Conservation (phyloP, 306 rosid species). For the Abrus pulchellus region DNA sequence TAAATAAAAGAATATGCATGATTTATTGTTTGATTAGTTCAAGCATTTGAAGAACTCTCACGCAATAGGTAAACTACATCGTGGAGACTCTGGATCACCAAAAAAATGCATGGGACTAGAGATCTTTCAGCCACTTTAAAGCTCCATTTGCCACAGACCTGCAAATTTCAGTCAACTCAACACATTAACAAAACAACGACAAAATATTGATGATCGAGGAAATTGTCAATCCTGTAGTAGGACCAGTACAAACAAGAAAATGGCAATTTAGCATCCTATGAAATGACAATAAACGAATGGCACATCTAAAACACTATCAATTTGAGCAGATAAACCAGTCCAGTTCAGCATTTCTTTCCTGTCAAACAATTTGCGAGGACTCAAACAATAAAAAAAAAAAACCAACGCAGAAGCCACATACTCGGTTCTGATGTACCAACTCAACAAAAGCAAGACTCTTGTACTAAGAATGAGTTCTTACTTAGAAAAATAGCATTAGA, state of each 20-base stretch:
- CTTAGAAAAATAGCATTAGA: constrained; percentile 18
- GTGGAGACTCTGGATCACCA: constrained; percentile 39
- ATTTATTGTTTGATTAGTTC: constrained; percentile 46
- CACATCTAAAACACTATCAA: constrained; percentile 19
- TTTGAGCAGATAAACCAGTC: neutral
- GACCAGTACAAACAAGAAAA: constrained; percentile 14
- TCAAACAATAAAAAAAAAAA: constrained; percentile 18
- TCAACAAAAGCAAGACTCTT: constrained; percentile 7
- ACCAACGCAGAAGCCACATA: constrained; percentile 5
- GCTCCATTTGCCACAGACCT: constrained; percentile 89
- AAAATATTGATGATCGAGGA: neutral
- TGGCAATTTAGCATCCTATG: constrained; percentile 37
- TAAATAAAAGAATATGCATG: constrained; percentile 64
- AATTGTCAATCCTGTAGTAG: constrained; percentile 11
- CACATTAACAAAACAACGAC: constrained; percentile 27
- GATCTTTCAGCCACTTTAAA: constrained; percentile 92
- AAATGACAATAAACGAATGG: constrained; percentile 6
- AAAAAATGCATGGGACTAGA: constrained; percentile 54
- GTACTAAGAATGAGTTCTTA: constrained; percentile 6
- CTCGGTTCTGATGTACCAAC: constrained; percentile 12
- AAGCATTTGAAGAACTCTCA: constrained; percentile 48
- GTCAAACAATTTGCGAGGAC: constrained; percentile 38
- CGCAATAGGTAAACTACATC: constrained; percentile 38
- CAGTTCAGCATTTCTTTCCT: constrained; percentile 6
- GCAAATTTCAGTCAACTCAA: constrained; percentile 50